Percentiles rank a stretch among this genome's conserved stretches.
phyloP scores from a whole-genome alignment of 2,329 filamentous ascomycete genomes.

The Diaporthe sp. region DNA sequence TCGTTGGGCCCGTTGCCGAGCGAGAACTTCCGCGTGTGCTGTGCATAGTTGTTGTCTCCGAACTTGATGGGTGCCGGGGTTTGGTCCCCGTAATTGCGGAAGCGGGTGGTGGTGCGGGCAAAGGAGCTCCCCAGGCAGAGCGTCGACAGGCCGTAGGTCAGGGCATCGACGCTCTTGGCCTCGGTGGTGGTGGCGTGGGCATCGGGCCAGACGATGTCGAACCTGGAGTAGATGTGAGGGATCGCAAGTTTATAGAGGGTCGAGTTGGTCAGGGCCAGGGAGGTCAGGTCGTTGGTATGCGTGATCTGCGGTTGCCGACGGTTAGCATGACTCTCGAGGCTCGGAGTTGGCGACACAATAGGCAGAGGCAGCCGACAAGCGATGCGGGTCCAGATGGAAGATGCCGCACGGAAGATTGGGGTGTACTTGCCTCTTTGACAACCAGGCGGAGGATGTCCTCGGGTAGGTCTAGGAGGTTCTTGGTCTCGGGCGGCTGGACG shows the following conservation, averaged over 20 bases:
- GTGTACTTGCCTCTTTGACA: constrained; percentile 76
- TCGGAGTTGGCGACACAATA: constrained; percentile 7
- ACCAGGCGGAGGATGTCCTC: constrained; percentile 84
- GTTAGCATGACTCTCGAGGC: constrained; percentile 19
- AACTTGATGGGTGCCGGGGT: constrained; percentile 48
- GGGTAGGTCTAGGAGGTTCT: constrained; percentile 80
- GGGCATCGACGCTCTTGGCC: constrained; percentile 81
- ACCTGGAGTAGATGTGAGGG: constrained; percentile 85
- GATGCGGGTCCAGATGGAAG: constrained; percentile 19
- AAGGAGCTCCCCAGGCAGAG: constrained; percentile 76
- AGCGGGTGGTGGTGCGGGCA: constrained; percentile 54
- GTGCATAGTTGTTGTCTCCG: constrained; percentile 77
- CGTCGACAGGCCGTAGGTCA: constrained; percentile 86
- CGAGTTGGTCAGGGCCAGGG: constrained; percentile 83
- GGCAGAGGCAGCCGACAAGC: constrained; percentile 19
- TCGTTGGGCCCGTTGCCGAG: constrained; percentile 84
- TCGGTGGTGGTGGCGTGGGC: constrained; percentile 74
- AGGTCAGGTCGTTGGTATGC: constrained; percentile 85
- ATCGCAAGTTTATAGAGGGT: constrained; percentile 81
- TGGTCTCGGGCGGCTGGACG: constrained; percentile 68
- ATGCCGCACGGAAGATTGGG: neutral
- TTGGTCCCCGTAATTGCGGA: constrained; percentile 47
- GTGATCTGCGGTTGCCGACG: constrained; percentile 69
- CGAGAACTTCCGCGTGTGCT: constrained; percentile 85
- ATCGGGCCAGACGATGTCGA: constrained; percentile 92